Conservation (phyloP, 2,329 filamentous ascomycete species). For the Taxawa tesnikishii region DNA sequence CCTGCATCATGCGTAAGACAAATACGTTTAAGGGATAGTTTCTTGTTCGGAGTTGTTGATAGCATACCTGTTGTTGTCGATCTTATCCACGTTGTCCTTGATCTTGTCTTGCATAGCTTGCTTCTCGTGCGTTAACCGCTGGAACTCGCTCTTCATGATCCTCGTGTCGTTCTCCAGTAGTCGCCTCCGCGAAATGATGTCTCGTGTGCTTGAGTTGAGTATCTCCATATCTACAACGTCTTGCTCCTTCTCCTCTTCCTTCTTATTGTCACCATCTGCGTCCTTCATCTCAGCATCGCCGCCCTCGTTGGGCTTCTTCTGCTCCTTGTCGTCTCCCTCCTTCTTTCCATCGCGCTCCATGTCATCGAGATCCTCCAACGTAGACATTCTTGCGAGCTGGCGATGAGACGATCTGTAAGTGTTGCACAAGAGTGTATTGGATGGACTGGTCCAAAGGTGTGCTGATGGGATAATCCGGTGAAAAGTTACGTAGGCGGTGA, state of each 20-base stretch:
- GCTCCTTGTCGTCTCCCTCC: slow-evolving; percentile 39
- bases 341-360: slow-evolving; percentile 64
- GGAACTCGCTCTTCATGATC: slow-evolving; percentile 97
- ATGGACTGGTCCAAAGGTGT: too few species aligned
- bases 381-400: slow-evolving; percentile 68
- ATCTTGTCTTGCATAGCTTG: slow-evolving; percentile 96
- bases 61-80: slow-evolving; percentile 87
- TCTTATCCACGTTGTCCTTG: slow-evolving; percentile 98
- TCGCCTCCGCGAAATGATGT: slow-evolving; percentile 82
- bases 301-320: slow-evolving; percentile 38
- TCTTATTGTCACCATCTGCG: slow-evolving; percentile 42
- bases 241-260: slow-evolving; percentile 56
- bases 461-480: too few species aligned
- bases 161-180: slow-evolving; percentile 94
- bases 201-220: slow-evolving; percentile 80
- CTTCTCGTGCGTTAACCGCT: slow-evolving; percentile 90
- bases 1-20: too few species aligned
- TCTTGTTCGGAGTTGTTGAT: slow-evolving; percentile 1
- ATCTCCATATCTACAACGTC: slow-evolving; percentile 89
- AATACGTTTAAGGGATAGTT: too few species aligned
- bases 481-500: too few species aligned
- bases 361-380: slow-evolving; percentile 83
- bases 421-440: too few species aligned
- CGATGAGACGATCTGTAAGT: too few species aligned
- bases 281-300: slow-evolving; percentile 90